Evolutionary conservation across 2,329 filamentous ascomycete genomes (phyloP).

Genomic region (Aspergillus arachidicola): DNA sequence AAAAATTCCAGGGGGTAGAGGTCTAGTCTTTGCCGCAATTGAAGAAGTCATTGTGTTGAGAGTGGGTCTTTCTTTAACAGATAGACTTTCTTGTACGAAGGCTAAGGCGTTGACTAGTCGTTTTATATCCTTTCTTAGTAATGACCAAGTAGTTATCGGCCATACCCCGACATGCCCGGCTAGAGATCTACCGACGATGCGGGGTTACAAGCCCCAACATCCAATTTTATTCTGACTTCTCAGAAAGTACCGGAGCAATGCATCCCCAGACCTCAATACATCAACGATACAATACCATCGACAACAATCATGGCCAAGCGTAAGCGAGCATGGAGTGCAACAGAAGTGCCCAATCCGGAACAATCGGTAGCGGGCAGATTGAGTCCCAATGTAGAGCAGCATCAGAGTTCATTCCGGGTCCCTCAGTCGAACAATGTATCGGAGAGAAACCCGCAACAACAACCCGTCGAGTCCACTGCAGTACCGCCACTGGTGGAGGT

Average conservation of each 20-base stretch:
- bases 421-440: background rate
- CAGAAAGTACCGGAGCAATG: background rate
- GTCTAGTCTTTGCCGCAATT: constrained; percentile 34
- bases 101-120: background rate
- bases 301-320: background rate
- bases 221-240: too few relatives aligned
- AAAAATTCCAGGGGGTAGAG: constrained; percentile 49
- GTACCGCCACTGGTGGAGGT: background rate
- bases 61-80: background rate
- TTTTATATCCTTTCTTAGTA: background rate
- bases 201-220: background rate
- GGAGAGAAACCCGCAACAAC: background rate
- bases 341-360: background rate
- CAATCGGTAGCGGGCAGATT: background rate
- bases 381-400: background rate
- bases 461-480: background rate
- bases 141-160: background rate
- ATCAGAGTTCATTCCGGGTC: background rate
- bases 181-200: background rate
- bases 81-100: background rate
- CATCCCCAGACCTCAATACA: background rate
- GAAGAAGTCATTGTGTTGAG: background rate
- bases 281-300: background rate
- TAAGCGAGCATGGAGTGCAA: background rate
- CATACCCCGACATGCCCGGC: background rate